These are phyloP conservation scores for Pichia membranifaciens DNA, from an alignment of 805 yeast genomes.

Conservation along the genomic window DNA sequence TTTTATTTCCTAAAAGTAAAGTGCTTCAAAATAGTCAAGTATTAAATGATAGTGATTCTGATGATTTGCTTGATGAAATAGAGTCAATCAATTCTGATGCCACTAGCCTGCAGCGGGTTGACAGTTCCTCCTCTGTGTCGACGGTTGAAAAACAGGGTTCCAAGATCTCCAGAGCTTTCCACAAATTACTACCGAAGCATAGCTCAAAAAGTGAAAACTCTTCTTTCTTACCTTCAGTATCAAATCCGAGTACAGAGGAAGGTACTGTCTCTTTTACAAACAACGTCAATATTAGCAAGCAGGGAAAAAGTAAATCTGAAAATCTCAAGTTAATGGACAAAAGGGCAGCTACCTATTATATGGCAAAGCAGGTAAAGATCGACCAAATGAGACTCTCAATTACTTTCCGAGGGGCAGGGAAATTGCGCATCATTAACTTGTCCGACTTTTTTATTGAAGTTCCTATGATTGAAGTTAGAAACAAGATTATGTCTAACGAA, in stretches of 20 bases:
- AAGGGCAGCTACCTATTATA: slow-evolving; percentile 38
- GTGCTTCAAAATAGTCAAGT: slow-evolving; percentile 4
- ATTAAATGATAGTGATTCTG: slow-evolving; percentile 9
- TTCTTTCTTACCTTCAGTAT: background rate
- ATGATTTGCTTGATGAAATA: slow-evolving; percentile 3
- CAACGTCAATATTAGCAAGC: background rate
- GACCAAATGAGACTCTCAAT: slow-evolving; percentile 40
- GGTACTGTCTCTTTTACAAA: background rate
- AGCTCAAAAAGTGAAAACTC: slow-evolving; percentile 14
- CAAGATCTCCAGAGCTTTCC: slow-evolving; percentile 7
- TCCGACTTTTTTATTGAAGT: slow-evolving; percentile 60
- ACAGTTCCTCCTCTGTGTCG: slow-evolving; percentile 1
- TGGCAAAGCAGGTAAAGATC: slow-evolving; percentile 32
- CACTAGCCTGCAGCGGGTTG: background rate
- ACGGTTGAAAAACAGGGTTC: background rate
- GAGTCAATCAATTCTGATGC: slow-evolving; percentile 1
- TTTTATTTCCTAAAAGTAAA: slow-evolving; percentile 24
- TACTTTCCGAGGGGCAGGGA: slow-evolving; percentile 75
- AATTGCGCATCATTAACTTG: slow-evolving; percentile 65
- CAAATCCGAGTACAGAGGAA: background rate
- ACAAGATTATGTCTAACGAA: slow-evolving; percentile 65
- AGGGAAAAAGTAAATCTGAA: too few relatives aligned
- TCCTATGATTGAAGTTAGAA: slow-evolving; percentile 54
- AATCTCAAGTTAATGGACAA: slow-evolving; percentile 36
- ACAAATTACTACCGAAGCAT: slow-evolving; percentile 10